These are phyloP conservation scores for Phytophthora multivora DNA, from an alignment of 352 stramenopile genomes.

Conservation along the genomic window DNA sequence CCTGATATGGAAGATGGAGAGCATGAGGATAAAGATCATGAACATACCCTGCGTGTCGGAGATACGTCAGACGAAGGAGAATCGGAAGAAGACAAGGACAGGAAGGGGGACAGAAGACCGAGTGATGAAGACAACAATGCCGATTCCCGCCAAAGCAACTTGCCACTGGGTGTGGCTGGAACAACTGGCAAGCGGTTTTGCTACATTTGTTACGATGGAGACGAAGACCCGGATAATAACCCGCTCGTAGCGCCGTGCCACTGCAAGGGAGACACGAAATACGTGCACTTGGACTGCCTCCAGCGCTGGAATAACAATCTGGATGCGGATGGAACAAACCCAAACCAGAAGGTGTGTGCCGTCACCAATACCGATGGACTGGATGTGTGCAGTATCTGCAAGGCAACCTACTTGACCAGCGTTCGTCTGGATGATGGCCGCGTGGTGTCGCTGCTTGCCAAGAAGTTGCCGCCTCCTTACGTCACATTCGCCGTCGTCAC, in stretches of 20 bases:
- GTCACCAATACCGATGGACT: conserved; percentile 90
- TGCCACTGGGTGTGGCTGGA: conserved; percentile 50
- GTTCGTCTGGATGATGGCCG: conserved; percentile 87
- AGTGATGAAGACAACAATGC: conserved; percentile 16
- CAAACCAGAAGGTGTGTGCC: conserved; percentile 89
- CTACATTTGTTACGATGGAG: conserved; percentile 94
- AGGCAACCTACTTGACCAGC: conserved; percentile 90
- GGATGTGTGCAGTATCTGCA: conserved; percentile 92
- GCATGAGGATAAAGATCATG: conserved; percentile 38
- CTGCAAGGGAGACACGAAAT: conserved; percentile 93
- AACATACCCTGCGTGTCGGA: conserved; percentile 28
- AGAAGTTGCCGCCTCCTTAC: conserved; percentile 88
- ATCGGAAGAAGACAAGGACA: conserved; percentile 81
- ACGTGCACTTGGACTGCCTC: conserved; percentile 92
- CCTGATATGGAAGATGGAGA: conserved; percentile 46
- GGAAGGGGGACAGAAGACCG: conserved; percentile 29
- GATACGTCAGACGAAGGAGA: conserved; percentile 83
- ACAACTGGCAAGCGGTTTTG: conserved; percentile 74
- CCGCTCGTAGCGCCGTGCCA: conserved; percentile 90
- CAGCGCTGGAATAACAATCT: conserved; percentile 93
- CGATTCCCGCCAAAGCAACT: conserved; percentile 18
- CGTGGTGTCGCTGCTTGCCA: conserved; percentile 85
- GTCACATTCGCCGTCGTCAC: conserved; percentile 93
- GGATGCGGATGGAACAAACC: conserved; percentile 74
- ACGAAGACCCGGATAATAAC: conserved; percentile 86